Conservation (phyloP, 306 rosid species). For the Astragalus membranaceus region DNA sequence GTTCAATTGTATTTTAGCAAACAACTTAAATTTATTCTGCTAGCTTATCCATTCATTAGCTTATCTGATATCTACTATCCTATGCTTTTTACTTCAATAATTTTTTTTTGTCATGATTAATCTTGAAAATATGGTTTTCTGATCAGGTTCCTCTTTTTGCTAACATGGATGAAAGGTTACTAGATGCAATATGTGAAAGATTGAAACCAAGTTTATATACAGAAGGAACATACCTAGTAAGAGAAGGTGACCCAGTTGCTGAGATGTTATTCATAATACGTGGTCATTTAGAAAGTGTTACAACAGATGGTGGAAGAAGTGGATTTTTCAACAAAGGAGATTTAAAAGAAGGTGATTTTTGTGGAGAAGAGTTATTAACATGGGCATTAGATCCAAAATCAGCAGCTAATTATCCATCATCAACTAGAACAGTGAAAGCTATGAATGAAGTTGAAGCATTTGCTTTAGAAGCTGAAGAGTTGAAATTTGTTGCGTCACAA, state of each 20-base stretch:
- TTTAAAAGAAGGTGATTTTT: constrained; percentile 65
- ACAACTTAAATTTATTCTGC: no score
- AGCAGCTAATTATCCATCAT: constrained; percentile 62
- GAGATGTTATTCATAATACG: constrained; percentile 88
- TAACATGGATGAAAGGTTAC: constrained; percentile 75
- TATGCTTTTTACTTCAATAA: no score
- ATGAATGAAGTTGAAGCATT: constrained; percentile 81
- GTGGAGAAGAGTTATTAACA: constrained; percentile 27
- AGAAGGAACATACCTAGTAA: constrained; percentile 50
- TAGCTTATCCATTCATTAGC: no score
- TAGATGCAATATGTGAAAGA: constrained; percentile 84
- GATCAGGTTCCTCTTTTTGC: constrained; percentile 75
- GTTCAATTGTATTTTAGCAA: no score
- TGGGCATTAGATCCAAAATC: constrained; percentile 81
- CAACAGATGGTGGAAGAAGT: constrained; percentile 86
- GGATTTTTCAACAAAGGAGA: constrained; percentile 78
- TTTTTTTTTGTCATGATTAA: no score
- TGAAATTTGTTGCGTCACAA: constrained; percentile 73
- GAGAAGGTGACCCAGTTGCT: constrained; percentile 82
- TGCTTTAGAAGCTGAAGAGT: constrained; percentile 78
- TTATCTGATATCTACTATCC: no score
- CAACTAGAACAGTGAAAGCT: constrained; percentile 74
- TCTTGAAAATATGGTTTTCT: no score
- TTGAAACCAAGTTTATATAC: constrained; percentile 74
- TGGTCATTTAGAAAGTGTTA: constrained; percentile 69